Conservation (phyloP, 2,329 filamentous ascomycete genomes). For the Aspergillus hiratsukae region DNA sequence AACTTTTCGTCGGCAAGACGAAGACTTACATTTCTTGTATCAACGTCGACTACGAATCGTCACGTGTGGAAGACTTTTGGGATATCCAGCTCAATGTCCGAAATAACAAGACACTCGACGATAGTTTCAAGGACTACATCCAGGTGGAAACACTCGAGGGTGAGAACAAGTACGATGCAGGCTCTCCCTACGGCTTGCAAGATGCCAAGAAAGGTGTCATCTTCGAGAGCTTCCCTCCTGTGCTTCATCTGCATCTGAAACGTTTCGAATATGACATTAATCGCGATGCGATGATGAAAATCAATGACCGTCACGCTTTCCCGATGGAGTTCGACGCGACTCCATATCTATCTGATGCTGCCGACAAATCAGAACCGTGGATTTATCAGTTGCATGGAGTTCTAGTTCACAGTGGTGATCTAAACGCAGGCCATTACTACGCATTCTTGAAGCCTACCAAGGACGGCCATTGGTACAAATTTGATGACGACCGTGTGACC, state of each 20-base stretch:
- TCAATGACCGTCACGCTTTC: constrained; percentile 53
- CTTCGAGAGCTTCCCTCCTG: constrained; percentile 90
- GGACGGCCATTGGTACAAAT: constrained; percentile 92
- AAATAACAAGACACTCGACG: constrained; percentile 85
- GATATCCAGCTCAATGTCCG: constrained; percentile 96
- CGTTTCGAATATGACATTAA: constrained; percentile 98
- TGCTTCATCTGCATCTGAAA: constrained; percentile 91
- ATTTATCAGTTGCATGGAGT: constrained; percentile 91
- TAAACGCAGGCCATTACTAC: constrained; percentile 98
- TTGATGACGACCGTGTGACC: constrained; percentile 97
- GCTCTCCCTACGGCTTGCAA: constrained; percentile 83
- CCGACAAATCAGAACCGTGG: constrained; percentile 84
- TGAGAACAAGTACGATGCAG: constrained; percentile 96
- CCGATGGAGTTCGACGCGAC: constrained; percentile 57
- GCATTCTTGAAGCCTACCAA: constrained; percentile 92
- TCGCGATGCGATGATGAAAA: constrained; percentile 97
- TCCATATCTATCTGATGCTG: constrained; percentile 80
- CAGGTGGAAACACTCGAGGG: constrained; percentile 95
- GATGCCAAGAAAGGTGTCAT: constrained; percentile 98
- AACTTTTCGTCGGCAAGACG: constrained; percentile 94
- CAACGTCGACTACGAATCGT: constrained; percentile 96
- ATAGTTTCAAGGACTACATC: constrained; percentile 94
- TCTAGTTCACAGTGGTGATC: constrained; percentile 89
- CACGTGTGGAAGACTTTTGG: constrained; percentile 95
- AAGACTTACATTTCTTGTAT: constrained; percentile 99